A percentile compares a stretch with the other conserved stretches of the same genome.
Conservation (phyloP, 169 alveolate genomes). For the Amoebophrya sp. region DNA sequence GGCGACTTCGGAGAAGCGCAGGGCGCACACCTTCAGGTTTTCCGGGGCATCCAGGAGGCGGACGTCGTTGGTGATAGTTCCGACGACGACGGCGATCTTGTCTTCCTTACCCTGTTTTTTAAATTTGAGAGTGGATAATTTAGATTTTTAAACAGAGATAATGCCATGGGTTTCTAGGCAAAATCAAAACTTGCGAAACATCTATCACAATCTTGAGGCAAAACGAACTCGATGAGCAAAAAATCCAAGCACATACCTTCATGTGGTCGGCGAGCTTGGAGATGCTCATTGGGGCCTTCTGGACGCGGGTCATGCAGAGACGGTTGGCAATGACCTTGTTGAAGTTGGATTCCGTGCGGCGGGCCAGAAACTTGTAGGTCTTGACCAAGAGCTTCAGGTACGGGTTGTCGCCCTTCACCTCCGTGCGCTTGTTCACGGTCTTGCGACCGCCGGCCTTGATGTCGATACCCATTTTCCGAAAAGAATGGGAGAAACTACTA, state of each 20-base stretch:
- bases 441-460: slow-evolving; percentile 54
- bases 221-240: too few relatives aligned
- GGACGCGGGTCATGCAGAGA: slow-evolving; percentile 80
- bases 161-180: too few relatives aligned
- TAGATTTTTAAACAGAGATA: too few relatives aligned
- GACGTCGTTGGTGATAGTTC: slow-evolving; percentile 90
- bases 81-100: slow-evolving; percentile 90
- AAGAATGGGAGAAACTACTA: too few relatives aligned
- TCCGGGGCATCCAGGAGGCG: slow-evolving; percentile 73
- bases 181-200: too few relatives aligned
- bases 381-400: slow-evolving; percentile 52
- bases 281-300: slow-evolving; percentile 86
- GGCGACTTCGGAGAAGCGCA: slow-evolving; percentile 95
- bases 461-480: slow-evolving; percentile 56
- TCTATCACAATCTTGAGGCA: too few relatives aligned
- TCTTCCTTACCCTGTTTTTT: slow-evolving; percentile 59
- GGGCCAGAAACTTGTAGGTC: slow-evolving; percentile 78
- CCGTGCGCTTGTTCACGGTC: slow-evolving; percentile 49
- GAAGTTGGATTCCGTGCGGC: slow-evolving; percentile 87
- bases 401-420: slow-evolving; percentile 50
- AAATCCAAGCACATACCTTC: slow-evolving; percentile 47
- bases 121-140: slow-evolving; percentile 20
- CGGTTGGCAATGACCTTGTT: slow-evolving; percentile 84
- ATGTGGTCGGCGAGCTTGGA: slow-evolving; percentile 81
- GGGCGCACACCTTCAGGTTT: slow-evolving; percentile 86